These are phyloP conservation scores for Mycosphaerelloides madeirae DNA, from an alignment of 2,329 filamentous ascomycete genomes.

Conservation along the genomic window DNA sequence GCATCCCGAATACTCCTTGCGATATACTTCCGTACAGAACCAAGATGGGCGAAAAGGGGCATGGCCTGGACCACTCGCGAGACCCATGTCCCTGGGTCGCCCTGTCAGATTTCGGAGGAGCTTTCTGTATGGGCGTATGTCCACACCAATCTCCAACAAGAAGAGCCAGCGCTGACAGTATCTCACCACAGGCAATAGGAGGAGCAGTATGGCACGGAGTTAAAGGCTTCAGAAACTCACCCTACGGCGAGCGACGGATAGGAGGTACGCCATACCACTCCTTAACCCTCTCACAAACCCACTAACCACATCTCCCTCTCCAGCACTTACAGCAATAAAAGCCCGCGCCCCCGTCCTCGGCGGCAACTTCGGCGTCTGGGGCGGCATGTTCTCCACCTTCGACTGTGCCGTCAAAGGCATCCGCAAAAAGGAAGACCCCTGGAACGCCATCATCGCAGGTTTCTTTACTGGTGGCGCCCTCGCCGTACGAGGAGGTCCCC, in stretches of 20 bases:
- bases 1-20: not conserved
- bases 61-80: conserved; percentile 79
- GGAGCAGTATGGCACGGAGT: conserved; percentile 88
- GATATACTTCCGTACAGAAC: not conserved
- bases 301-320: not conserved
- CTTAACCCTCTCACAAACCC: not conserved
- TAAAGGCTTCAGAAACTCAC: conserved; percentile 58
- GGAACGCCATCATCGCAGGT: conserved; percentile 94
- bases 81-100: conserved; percentile 97
- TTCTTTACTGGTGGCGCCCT: conserved; percentile 94
- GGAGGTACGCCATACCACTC: conserved; percentile 50
- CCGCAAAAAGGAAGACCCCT: conserved; percentile 90
- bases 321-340: conserved; percentile 89
- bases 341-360: conserved; percentile 92
- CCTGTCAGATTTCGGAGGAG: conserved; percentile 94
- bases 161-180: conserved; percentile 2
- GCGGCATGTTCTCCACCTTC: conserved; percentile 90
- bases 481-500: conserved; percentile 84
- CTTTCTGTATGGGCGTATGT: conserved; percentile 90
- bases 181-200: conserved; percentile 28
- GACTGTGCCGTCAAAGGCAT: conserved; percentile 93
- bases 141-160: not conserved
- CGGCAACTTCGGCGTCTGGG: conserved; percentile 98
- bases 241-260: conserved; percentile 88
- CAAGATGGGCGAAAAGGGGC: conserved; percentile 25